These are phyloP conservation scores for Rhododendron simsii DNA, from an alignment of 148 eudicot genomes.

Conservation along the genomic window DNA sequence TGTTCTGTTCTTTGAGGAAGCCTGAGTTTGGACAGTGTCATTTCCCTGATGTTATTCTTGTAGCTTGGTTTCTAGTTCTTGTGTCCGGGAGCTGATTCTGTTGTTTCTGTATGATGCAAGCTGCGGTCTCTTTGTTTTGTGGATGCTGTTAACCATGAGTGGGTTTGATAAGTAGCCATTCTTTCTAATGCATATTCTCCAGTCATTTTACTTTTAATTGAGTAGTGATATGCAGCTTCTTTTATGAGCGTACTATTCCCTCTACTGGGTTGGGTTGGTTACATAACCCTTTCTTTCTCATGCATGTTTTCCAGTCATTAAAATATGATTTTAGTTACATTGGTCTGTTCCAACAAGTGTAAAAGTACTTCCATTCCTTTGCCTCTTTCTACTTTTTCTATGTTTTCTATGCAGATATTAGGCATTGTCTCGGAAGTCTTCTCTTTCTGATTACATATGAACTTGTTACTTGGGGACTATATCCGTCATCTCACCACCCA, in stretches of 20 bases:
- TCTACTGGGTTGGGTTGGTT: not conserved
- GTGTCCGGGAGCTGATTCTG: not conserved
- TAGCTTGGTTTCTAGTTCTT: slow-evolving; percentile 4
- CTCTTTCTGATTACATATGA: not conserved
- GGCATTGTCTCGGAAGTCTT: not conserved
- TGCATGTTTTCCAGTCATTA: not conserved
- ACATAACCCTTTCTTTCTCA: not conserved
- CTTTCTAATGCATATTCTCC: not conserved
- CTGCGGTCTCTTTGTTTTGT: not conserved
- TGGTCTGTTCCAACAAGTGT: not conserved
- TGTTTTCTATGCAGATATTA: not conserved
- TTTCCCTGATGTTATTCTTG: not conserved
- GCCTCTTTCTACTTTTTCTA: not conserved
- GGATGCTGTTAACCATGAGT: not conserved
- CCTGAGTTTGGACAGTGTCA: not conserved
- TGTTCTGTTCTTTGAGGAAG: not conserved
- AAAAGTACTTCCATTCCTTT: not conserved
- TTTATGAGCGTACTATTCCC: not conserved
- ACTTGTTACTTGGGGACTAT: not conserved
- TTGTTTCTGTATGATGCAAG: not conserved
- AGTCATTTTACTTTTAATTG: not conserved
- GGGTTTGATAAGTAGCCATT: not conserved
- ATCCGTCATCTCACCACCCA: not conserved
- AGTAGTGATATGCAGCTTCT: not conserved
- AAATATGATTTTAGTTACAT: not conserved